Percentiles rank a stretch among this genome's conserved stretches.
Conservation (phyloP, 1,284 basidiomycete genomes). For the Ceratobasidium sp. region DNA sequence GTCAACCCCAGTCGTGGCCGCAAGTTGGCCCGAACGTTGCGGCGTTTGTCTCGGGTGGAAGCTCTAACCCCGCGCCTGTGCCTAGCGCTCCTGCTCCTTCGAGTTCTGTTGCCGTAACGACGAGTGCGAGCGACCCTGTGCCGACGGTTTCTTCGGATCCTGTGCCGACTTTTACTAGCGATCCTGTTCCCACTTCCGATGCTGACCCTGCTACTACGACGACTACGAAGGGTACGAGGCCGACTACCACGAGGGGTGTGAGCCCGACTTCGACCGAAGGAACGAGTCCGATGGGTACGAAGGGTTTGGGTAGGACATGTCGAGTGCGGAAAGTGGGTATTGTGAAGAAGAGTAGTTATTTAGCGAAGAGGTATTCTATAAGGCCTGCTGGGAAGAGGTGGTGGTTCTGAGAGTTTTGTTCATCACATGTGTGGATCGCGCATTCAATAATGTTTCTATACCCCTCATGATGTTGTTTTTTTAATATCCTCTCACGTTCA, state of each 20-base stretch:
- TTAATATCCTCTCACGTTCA: too few species aligned
- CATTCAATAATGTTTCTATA: too few species aligned
- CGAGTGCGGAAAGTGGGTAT: conserved; percentile 2
- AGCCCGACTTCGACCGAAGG: neutral
- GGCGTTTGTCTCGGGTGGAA: conserved; percentile 30
- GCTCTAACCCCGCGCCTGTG: neutral
- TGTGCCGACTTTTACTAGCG: too few species aligned
- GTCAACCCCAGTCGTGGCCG: conserved; percentile 31
- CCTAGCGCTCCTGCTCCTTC: conserved; percentile 3
- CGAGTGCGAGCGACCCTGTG: neutral
- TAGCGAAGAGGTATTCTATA: conserved; percentile 22
- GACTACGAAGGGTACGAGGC: too few species aligned
- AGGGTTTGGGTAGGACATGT: neutral
- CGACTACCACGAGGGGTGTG: too few species aligned
- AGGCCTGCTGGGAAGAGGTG: conserved; percentile 13
- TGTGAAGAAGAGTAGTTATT: conserved; percentile 21
- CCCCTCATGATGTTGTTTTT: too few species aligned
- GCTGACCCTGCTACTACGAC: too few species aligned
- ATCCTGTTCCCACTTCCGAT: too few species aligned
- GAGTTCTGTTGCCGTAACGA: neutral
- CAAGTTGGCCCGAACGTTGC: conserved; percentile 39
- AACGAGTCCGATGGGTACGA: neutral
- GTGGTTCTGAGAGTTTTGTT: neutral
- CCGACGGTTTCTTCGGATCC: too few species aligned
- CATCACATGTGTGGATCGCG: neutral